Evolutionary conservation across 2,329 filamentous ascomycete genomes (phyloP).

Genomic region (Fusarium sp.): DNA sequence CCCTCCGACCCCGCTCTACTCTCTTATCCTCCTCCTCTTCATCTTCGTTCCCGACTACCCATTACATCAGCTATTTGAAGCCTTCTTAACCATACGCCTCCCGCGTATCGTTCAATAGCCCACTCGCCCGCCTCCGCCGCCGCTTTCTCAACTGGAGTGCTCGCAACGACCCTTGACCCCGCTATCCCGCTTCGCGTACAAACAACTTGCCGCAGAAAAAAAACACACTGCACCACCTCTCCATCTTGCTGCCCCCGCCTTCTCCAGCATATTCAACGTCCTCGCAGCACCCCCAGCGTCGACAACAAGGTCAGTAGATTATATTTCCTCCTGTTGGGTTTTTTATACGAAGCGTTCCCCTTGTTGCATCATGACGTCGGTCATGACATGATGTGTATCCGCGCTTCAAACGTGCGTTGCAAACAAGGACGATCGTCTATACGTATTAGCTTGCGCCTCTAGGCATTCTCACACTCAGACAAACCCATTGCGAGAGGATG

Average conservation of each 20-base stretch:
- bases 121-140: constrained; percentile 35
- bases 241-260: constrained; percentile 37
- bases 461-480: not conserved
- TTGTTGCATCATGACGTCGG: not conserved
- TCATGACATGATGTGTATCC: not conserved
- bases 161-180: constrained; percentile 50
- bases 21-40: constrained; percentile 42
- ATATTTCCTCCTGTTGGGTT: not conserved
- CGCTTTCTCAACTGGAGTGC: constrained; percentile 39
- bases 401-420: constrained; percentile 17
- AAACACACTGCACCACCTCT: constrained; percentile 44
- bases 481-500: not conserved
- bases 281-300: constrained; percentile 39
- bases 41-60: constrained; percentile 35
- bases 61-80: constrained; percentile 35
- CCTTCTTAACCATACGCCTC: constrained; percentile 40
- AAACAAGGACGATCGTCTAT: constrained; percentile 10
- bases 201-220: constrained; percentile 46
- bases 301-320: constrained; percentile 42
- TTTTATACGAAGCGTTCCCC: not conserved
- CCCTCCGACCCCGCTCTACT: constrained; percentile 42
- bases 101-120: constrained; percentile 36
- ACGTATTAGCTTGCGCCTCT: constrained; percentile 30
- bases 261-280: constrained; percentile 36
- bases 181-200: constrained; percentile 49